Percentiles rank a stretch among this genome's conserved stretches.
Conservation (phyloP, 352 stramenopile species). For the Halophytophthora batemanensis region DNA sequence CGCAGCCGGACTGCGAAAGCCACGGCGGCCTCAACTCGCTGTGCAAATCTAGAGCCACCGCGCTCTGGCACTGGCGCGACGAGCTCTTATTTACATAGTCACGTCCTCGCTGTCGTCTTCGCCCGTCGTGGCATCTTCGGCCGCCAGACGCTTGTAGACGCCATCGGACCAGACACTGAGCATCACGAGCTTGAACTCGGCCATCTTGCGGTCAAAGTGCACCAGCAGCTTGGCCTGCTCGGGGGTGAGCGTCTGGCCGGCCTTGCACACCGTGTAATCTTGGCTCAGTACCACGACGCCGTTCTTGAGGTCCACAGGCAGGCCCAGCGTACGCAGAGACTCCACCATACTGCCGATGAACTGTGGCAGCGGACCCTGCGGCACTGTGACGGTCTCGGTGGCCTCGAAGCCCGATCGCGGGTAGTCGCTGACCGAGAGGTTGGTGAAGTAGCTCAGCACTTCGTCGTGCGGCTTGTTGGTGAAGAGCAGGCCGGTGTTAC, state of each 20-base stretch:
- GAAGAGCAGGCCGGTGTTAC: slow-evolving; percentile 94
- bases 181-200: slow-evolving; percentile 79
- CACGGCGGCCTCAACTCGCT: too few species aligned
- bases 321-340: slow-evolving; percentile 93
- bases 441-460: slow-evolving; percentile 91
- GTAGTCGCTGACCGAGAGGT: slow-evolving; percentile 91
- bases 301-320: slow-evolving; percentile 97
- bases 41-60: slow-evolving; percentile 2
- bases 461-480: slow-evolving; percentile 91
- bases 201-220: slow-evolving; percentile 88
- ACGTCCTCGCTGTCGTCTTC: slow-evolving; percentile 54
- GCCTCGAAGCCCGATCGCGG: slow-evolving; percentile 92
- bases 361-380: slow-evolving; percentile 85
- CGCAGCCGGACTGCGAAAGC: too few species aligned
- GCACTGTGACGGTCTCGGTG: slow-evolving; percentile 86
- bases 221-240: slow-evolving; percentile 96
- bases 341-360: slow-evolving; percentile 97
- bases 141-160: slow-evolving; percentile 70
- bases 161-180: slow-evolving; percentile 77
- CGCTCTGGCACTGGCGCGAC: slow-evolving; percentile 8
- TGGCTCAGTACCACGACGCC: slow-evolving; percentile 90
- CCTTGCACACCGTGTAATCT: slow-evolving; percentile 93
- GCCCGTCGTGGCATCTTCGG: slow-evolving; percentile 28
- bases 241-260: slow-evolving; percentile 91
- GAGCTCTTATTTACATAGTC: slow-evolving; percentile 49